Evolutionary conservation across 1,139 yeast genomes (phyloP), one percentile per base, ranked within the genome.

Genomic region (Zygosaccharomyces sapae): DNA sequence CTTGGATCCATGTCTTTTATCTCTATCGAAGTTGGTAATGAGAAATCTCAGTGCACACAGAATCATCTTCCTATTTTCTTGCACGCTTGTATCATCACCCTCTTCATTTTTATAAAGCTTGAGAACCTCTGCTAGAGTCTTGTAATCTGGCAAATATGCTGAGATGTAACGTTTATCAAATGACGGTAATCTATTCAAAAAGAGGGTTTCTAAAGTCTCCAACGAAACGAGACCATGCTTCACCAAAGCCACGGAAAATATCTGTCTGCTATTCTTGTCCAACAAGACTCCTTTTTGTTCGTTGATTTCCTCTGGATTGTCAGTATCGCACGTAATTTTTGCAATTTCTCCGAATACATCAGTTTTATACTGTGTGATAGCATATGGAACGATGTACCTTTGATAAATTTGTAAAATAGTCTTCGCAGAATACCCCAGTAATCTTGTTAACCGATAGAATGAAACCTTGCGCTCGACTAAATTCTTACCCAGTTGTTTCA

Each of bases 371-470:
- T 80, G 79, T 41, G 81, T 81, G 46, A 88, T 73, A 9, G 90
- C 71, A 54, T 81, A 75, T 0, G 98, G 97, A 0, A 90, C 76
- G 0, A 92, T 86, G 57, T 81, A 85, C 19, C 80, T 79, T 44
- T 80, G 79, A 1, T 95, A 87, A 48, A 92, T 73, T 37, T 73
- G 73, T 33, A 90, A 70, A 48, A 92, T 85, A 30, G 79, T 80
- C 22, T 72, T 73, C 4, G 74, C 70, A 1, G 86, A 72, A 38
- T 88, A 76, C 1, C 81, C 85, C 29, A 88, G 70, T 5, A 88
- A 70, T 36, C 80, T 81, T 5, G 90, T 76, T 12, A 92, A 71
- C 50, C 77, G 75, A 19, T 71, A 71, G 33, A 86, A 72, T 47
- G 86, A 70, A n/a, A 72, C 69, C 0, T 81, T 79, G 44, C 77